Evolutionary conservation across 306 rosid genomes (phyloP).

Genomic region (Cucumis hystrix): DNA sequence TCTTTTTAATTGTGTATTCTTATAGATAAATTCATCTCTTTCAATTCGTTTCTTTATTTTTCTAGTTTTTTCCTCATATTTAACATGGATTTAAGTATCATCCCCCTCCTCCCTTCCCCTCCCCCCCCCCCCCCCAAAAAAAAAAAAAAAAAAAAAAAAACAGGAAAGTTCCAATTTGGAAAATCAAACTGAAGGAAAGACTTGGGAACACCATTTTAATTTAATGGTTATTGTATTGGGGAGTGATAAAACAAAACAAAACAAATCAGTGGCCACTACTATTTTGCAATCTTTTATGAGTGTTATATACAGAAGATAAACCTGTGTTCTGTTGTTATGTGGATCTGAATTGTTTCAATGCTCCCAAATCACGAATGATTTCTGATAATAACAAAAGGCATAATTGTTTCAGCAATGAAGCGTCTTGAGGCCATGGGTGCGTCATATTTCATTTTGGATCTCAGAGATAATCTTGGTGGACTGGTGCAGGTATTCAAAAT

Average conservation of each 20-base stretch:
- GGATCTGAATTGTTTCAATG: neutral
- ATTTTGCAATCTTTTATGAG: neutral
- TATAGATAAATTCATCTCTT: neutral
- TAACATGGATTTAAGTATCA: neutral
- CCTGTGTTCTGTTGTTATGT: neutral
- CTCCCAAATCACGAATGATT: neutral
- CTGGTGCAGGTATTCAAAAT: conserved; percentile 67
- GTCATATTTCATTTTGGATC: conserved; percentile 76
- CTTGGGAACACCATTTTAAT: neutral
- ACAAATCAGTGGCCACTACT: neutral
- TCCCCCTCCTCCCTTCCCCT: too few species aligned
- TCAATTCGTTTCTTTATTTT: neutral
- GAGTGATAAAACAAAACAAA: neutral
- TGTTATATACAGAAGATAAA: neutral
- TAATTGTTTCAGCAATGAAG: conserved; percentile 68
- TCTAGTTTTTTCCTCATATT: neutral
- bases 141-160: too few species aligned
- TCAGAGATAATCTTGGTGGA: conserved; percentile 97
- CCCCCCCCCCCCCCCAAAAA: neutral
- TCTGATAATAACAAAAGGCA: neutral
- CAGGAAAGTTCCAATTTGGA: neutral
- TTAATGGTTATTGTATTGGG: neutral
- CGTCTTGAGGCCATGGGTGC: conserved; percentile 88
- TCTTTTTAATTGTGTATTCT: neutral
- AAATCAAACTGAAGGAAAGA: neutral